Percentiles rank a stretch among this genome's conserved stretches.
Conservation (phyloP, 768 basidiomycete species). For the Lactifluus pinguis region DNA sequence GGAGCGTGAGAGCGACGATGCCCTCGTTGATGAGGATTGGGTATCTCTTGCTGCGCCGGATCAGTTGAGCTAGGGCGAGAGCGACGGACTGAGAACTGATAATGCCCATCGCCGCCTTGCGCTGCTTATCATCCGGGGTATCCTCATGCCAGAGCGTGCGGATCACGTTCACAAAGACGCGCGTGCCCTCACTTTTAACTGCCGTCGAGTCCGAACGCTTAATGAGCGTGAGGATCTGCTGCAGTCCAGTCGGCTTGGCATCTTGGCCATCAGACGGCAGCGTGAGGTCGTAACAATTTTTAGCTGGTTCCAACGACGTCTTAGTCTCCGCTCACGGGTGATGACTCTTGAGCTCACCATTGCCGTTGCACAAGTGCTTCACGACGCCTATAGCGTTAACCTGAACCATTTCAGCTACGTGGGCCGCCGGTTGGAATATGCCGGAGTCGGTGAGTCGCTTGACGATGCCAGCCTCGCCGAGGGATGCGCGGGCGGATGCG, state of each 20-base stretch:
- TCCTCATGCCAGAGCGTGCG: conserved; percentile 66
- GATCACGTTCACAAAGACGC: conserved; percentile 79
- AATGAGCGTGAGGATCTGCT: conserved; percentile 65
- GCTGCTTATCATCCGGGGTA: conserved; percentile 37
- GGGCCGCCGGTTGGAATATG: conserved; percentile 62
- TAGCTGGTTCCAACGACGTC: conserved; percentile 24
- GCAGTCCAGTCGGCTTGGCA: conserved; percentile 40
- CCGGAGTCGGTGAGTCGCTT: conserved; percentile 50
- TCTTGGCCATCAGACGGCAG: conserved; percentile 32
- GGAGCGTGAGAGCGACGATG: conserved; percentile 69
- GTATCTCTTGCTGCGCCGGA: conserved; percentile 70
- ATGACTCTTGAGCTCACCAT: conserved; percentile 34
- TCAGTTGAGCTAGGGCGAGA: conserved; percentile 56
- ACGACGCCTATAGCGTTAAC: conserved; percentile 78
- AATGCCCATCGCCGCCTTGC: conserved; percentile 43
- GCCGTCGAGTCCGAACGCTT: conserved; percentile 73
- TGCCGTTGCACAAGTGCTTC: conserved; percentile 79
- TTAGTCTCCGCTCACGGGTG: background rate
- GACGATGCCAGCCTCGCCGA: conserved; percentile 58
- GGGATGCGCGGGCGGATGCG: conserved; percentile 43
- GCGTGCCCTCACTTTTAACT: conserved; percentile 82
- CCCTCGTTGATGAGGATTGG: conserved; percentile 86
- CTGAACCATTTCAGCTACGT: conserved; percentile 83
- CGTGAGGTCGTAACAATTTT: conserved; percentile 44
- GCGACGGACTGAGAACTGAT: conserved; percentile 48